A percentile compares a stretch with the other conserved stretches of the same genome.
Conservation (phyloP, 306 rosid genomes). For the Spatholobus suberectus region DNA sequence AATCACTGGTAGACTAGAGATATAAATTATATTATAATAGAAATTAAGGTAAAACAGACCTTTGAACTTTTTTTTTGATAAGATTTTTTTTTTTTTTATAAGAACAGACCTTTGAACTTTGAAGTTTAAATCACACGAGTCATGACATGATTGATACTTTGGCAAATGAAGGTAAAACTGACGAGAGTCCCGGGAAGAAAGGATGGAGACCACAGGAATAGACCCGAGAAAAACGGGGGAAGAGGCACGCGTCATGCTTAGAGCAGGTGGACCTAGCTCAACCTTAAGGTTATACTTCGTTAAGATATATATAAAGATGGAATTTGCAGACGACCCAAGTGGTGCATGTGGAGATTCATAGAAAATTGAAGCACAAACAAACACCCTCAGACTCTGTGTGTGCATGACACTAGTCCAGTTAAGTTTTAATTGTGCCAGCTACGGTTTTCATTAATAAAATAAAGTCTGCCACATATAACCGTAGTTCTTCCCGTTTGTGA, state of each 20-base stretch:
- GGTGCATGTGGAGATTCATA: slow-evolving; percentile 78
- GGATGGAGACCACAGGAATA: slow-evolving; percentile 30
- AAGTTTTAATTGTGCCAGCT: slow-evolving; percentile 54
- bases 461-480: slow-evolving; percentile 35
- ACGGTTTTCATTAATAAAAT: slow-evolving; percentile 34
- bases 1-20: background rate
- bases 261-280: slow-evolving; percentile 50
- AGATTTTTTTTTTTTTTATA: too few species aligned
- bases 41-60: background rate
- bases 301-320: slow-evolving; percentile 48
- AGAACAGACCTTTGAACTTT: too few species aligned
- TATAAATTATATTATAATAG: background rate
- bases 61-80: too few species aligned
- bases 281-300: slow-evolving; percentile 38
- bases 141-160: background rate
- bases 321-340: slow-evolving; percentile 54
- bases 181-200: background rate
- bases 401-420: slow-evolving; percentile 42
- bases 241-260: slow-evolving; percentile 53
- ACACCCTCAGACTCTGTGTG: slow-evolving; percentile 13
- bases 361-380: slow-evolving; percentile 57
- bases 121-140: too few species aligned
- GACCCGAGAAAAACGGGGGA: slow-evolving; percentile 71
- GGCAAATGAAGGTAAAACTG: background rate
- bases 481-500: slow-evolving; percentile 41